Evolutionary conservation across 2,329 filamentous ascomycete genomes (phyloP).

Genomic region (Calycina herbarum): DNA sequence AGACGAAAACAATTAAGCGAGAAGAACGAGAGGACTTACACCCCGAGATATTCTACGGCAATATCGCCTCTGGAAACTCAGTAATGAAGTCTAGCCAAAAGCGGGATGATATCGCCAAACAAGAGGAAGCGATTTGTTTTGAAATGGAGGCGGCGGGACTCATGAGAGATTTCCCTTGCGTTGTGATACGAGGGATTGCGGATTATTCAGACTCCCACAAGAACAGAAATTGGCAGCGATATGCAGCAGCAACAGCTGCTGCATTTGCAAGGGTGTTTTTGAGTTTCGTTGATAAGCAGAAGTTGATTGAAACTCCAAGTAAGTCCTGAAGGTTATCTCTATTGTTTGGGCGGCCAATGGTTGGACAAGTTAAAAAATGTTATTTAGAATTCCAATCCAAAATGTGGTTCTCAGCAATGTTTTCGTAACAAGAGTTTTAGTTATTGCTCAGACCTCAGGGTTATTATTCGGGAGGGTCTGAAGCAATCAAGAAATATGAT

Average conservation of each 20-base stretch:
- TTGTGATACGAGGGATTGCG: slow-evolving; percentile 24
- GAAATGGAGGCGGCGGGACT: slow-evolving; percentile 23
- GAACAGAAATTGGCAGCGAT: slow-evolving; percentile 20
- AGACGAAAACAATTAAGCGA: not conserved
- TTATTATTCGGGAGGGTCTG: too few species aligned
- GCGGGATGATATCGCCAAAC: not conserved
- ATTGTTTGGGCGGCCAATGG: not conserved
- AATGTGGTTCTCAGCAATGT: too few species aligned
- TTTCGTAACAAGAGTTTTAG: too few species aligned
- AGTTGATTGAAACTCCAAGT: not conserved
- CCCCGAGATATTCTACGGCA: slow-evolving; percentile 19
- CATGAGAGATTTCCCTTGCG: slow-evolving; percentile 17
- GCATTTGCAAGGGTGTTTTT: slow-evolving; percentile 18
- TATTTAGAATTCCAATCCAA: not conserved
- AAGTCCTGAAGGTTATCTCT: slow-evolving; percentile 8
- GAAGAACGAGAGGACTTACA: not conserved
- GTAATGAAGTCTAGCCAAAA: slow-evolving; percentile 18
- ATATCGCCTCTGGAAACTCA: slow-evolving; percentile 20
- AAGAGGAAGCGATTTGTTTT: slow-evolving; percentile 17
- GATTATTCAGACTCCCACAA: slow-evolving; percentile 24
- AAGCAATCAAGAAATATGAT: too few species aligned
- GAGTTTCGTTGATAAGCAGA: not conserved
- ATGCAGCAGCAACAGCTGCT: slow-evolving; percentile 20
- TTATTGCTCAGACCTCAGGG: too few species aligned
- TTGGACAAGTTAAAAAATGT: not conserved